Evolutionary conservation across 169 alveolate genomes (phyloP), one percentile per base, ranked within the genome.

Genomic region (Plasmodium knowlesi): DNA sequence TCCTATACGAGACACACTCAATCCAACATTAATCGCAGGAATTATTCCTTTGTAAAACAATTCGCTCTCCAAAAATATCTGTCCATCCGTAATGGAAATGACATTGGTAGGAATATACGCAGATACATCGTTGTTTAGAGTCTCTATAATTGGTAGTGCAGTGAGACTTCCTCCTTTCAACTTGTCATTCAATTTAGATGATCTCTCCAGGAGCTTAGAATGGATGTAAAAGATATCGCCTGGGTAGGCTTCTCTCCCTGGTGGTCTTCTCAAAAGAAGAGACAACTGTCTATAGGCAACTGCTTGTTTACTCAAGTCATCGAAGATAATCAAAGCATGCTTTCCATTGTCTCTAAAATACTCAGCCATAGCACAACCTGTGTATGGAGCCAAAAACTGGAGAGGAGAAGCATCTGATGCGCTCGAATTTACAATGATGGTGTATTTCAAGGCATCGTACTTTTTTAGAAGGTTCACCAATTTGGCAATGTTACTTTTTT

Each of bases 331-430:
- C 85, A 99, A 98, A 72, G 99, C 98, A 94, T 98, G 99, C 95
- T 96, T 97, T 72, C 99, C 99, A 95, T 97, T 98, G 96, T 99
- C 99, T 93, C 99, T 97, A 98, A 99, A 98, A 98, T 97, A 83
- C 39, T 99, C 99, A 4, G 99, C 99, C 98, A 99, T 98, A 90
- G 99, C 99, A 93, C 99, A 99, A 4, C 99, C 99, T 28, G 98
- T 95, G 89, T 96, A 99, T 12, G 99, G 99, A 19, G 99, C 99
- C 74, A 99, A 96, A 96, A 98, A 98, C 97, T 99, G 99, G 73
- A 98, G 96, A 30, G 99, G 99, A 14, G 99, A 99, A 30, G 99
- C 99, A 95, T 99, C 99, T 10, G 99, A 98, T n/a, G 99, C 99
- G n/a, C 99, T 98, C 61, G 99, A 99, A 54, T 99, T 99, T 25